Evolutionary conservation across 129 eudicot species (phyloP).

Genomic region (Oenanthe sinensis): DNA sequence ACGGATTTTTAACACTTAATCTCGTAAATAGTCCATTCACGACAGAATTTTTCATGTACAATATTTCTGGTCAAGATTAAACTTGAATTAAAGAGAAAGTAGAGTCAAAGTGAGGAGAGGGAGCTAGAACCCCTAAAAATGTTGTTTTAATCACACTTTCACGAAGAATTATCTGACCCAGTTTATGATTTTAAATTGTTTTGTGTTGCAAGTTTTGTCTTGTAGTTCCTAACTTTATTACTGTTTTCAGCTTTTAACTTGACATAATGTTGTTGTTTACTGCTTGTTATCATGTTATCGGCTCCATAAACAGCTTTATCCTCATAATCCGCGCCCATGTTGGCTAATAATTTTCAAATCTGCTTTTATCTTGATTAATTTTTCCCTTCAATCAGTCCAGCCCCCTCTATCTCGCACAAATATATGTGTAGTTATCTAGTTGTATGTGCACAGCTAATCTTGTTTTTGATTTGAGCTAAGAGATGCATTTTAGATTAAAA

Average conservation of each 20-base stretch:
- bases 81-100: not conserved
- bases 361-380: not conserved
- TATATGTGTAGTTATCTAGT: too few relatives aligned
- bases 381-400: too few relatives aligned
- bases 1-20: too few relatives aligned
- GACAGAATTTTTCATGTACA: too few relatives aligned
- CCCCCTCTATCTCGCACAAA: too few relatives aligned
- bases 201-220: not conserved
- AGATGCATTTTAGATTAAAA: too few relatives aligned
- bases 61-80: not conserved
- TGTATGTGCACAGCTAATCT: too few relatives aligned
- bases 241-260: not conserved
- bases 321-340: not conserved
- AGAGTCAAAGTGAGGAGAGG: not conserved
- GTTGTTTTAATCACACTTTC: not conserved
- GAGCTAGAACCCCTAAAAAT: not conserved
- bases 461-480: too few relatives aligned
- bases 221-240: not conserved
- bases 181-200: too few relatives aligned
- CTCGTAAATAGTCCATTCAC: too few relatives aligned
- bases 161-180: not conserved
- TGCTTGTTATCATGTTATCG: not conserved
- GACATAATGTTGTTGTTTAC: not conserved
- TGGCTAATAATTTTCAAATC: not conserved
- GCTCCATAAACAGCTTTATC: not conserved